A percentile compares a stretch with the other conserved stretches of the same genome.
Conservation (phyloP, 805 yeast genomes). For the Saccharomycopsis guyanensis region DNA sequence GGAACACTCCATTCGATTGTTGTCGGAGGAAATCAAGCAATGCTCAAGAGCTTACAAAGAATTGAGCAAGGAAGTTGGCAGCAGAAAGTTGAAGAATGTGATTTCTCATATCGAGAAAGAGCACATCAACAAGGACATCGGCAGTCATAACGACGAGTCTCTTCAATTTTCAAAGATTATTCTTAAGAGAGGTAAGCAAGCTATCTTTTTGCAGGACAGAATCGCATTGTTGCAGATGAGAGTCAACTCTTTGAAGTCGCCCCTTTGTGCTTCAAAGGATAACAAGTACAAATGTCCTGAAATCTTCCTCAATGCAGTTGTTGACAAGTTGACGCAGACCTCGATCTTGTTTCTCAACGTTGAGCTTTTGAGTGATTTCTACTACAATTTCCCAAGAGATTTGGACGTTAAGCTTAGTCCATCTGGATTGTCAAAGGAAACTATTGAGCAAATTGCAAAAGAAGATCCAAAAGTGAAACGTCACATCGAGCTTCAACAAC, state of each 20-base stretch:
- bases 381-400: conserved; percentile 93
- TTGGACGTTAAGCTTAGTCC: conserved; percentile 67
- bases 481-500: conserved; percentile 89
- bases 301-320: conserved; percentile 83
- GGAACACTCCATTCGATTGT: conserved; percentile 63
- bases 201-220: conserved; percentile 71
- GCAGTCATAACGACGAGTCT: conserved; percentile 48
- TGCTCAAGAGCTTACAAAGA: conserved; percentile 57
- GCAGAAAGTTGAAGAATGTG: conserved; percentile 76
- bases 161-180: conserved; percentile 77
- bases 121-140: conserved; percentile 27
- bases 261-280: conserved; percentile 68
- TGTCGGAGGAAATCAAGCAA: conserved; percentile 81
- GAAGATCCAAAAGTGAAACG: conserved; percentile 87
- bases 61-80: conserved; percentile 69
- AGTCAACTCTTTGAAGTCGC: conserved; percentile 64
- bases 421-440: conserved; percentile 53
- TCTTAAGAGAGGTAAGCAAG: conserved; percentile 74
- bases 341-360: conserved; percentile 90
- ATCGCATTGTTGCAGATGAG: conserved; percentile 64
- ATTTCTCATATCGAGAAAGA: conserved; percentile 48
- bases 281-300: conserved; percentile 93
- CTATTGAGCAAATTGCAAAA: conserved; percentile 82
- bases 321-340: conserved; percentile 85
- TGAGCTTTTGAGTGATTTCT: conserved; percentile 88